Conservation (phyloP, 1,284 basidiomycete species). For the Leccinum fuscescens region DNA sequence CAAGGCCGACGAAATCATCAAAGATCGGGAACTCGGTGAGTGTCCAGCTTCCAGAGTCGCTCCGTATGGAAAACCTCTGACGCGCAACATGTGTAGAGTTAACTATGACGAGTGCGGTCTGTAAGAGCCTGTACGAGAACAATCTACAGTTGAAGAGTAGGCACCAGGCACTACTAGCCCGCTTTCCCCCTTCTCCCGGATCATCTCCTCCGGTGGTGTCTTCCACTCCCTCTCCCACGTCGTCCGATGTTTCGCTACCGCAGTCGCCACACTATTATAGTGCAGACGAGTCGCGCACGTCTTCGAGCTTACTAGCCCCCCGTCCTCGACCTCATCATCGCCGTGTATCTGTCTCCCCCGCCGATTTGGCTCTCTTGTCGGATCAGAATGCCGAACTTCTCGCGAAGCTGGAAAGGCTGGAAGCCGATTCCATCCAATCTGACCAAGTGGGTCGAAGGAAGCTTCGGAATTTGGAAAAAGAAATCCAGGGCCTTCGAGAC, state of each 20-base stretch:
- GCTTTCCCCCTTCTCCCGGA: conserved; percentile 46
- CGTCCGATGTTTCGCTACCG: conserved; percentile 32
- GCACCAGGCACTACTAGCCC: conserved; percentile 63
- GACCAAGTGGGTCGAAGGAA: conserved; percentile 68
- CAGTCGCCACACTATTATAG: conserved; percentile 37
- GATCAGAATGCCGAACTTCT: conserved; percentile 82
- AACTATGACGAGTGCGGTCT: conserved; percentile 61
- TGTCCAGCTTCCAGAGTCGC: neutral
- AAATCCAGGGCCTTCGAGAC: conserved; percentile 65
- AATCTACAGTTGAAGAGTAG: conserved; percentile 66
- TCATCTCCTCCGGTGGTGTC: conserved; percentile 34
- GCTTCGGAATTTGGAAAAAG: conserved; percentile 72
- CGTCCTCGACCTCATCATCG: conserved; percentile 41
- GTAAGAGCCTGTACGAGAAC: conserved; percentile 66
- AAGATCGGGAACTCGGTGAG: conserved; percentile 72
- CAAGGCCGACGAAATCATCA: conserved; percentile 71
- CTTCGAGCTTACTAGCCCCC: conserved; percentile 22
- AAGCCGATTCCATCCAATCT: conserved; percentile 62
- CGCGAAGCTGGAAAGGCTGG: conserved; percentile 69
- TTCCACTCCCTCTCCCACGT: conserved; percentile 30
- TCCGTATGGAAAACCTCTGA: conserved; percentile 17
- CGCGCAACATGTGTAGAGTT: conserved; percentile 50
- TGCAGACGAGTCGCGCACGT: conserved; percentile 22
- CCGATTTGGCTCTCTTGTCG: conserved; percentile 67
- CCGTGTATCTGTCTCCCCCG: conserved; percentile 61